These are phyloP conservation scores for Fomitopsis pulvina DNA, from an alignment of 768 basidiomycete species.

Conservation along the genomic window DNA sequence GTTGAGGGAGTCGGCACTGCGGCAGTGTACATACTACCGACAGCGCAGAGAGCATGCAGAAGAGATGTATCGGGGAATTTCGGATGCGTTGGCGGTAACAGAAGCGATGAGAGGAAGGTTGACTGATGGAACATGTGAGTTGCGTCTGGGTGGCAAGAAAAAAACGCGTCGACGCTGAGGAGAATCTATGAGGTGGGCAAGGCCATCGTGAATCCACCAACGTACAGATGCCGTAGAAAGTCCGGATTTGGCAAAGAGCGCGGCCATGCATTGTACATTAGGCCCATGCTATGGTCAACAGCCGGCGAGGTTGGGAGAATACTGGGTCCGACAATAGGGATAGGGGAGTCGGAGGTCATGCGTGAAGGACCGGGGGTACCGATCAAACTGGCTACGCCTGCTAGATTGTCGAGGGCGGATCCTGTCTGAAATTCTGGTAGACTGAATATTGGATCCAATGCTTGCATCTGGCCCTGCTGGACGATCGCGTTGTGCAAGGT, in stretches of 20 bases:
- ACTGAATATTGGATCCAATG: neutral
- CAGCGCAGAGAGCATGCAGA: slow-evolving; percentile 84
- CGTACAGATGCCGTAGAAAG: slow-evolving; percentile 57
- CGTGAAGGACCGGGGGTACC: neutral
- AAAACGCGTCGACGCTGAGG: slow-evolving; percentile 69
- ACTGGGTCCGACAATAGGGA: neutral
- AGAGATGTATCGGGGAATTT: slow-evolving; percentile 67
- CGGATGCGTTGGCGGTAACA: slow-evolving; percentile 58
- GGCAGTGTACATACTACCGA: slow-evolving; percentile 70
- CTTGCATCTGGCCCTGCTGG: neutral
- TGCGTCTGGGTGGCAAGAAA: slow-evolving; percentile 70
- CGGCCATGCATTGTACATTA: slow-evolving; percentile 39
- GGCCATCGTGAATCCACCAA: slow-evolving; percentile 15
- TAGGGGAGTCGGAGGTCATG: neutral
- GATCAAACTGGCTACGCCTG: slow-evolving; percentile 6
- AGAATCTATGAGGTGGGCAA: neutral
- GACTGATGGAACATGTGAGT: slow-evolving; percentile 61
- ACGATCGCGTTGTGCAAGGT: neutral
- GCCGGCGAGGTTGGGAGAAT: too few relatives aligned
- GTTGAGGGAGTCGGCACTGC: slow-evolving; percentile 52
- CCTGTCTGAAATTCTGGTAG: neutral
- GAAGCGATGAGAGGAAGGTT: slow-evolving; percentile 58
- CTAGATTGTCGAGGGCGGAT: slow-evolving; percentile 9
- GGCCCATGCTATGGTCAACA: neutral
- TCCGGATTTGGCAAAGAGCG: slow-evolving; percentile 53